Base-by-base conservation (phyloP, 2,329 filamentous ascomycete genomes). In the Penicillium sp. region DNA sequence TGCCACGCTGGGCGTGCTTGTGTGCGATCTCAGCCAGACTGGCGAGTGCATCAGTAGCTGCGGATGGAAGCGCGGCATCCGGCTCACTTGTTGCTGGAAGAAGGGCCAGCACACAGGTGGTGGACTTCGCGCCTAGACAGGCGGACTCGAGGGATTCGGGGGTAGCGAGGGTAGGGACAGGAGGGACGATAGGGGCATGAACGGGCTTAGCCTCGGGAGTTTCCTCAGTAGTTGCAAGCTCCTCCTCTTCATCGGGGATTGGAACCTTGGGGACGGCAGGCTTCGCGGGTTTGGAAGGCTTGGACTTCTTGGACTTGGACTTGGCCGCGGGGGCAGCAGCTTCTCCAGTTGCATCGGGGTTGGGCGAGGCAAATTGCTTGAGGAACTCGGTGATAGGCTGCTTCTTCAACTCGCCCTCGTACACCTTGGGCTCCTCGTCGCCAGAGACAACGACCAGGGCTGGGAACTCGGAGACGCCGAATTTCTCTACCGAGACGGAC, bases 331-430 rank as follows among this genome's bases (percentile, higher is more conserved):
- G 69, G 62, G 73, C 73, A 5, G 72, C 56, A 26, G 70, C 69
- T 35, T 76, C 72, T 0, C 86, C 83, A 22, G 87, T 85, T 19
- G 90, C 88, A 67, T 93, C 91, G 1, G 90, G 88, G 78, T 97
- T 97, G 1, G 94, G 93, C 50, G 86, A 76, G 1, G 89, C 91
- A 35, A 85, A 88, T 77, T 96, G 89, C 2, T 89, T 90, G 47
- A 99, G 83, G 80, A 98, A 99, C 44, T 88, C 83, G 62, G 93
- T 82, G 78, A 99, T 90, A 37, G 86, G 85, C 19, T 89, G 87
- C 81, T 96, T 97, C 78, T 93, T 95, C 75, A 97, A 81, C 68
- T 95, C 90, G 45, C 93, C 94, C 30, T 91, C 83, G 74, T 96
- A 96, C 47, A 88, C 80, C 59, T 95, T 81, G 3, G 87, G 83